These are phyloP conservation scores for Proliferodiscus dingleyae DNA, from an alignment of 2,329 filamentous ascomycete species.

Conservation along the genomic window DNA sequence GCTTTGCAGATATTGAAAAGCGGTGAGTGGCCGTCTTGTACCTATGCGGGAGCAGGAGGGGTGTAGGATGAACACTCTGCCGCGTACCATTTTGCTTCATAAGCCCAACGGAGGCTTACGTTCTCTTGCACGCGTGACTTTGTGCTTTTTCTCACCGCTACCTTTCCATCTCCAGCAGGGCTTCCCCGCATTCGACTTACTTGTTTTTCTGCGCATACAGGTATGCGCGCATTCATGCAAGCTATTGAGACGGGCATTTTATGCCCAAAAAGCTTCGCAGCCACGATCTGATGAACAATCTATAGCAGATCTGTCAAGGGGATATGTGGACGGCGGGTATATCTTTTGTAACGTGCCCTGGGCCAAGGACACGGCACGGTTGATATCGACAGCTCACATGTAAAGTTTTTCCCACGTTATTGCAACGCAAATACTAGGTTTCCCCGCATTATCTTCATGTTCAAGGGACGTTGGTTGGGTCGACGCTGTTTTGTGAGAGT, in stretches of 20 bases:
- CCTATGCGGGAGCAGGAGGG: background rate
- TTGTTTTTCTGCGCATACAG: background rate
- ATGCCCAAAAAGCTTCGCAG: background rate
- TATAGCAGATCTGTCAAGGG: background rate
- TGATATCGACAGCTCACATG: background rate
- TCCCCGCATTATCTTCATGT: background rate
- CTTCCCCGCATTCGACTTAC: background rate
- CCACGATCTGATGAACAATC: background rate
- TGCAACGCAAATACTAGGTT: background rate
- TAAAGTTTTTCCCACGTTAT: background rate
- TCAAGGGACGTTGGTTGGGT: background rate
- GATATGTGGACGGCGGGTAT: background rate
- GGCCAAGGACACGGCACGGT: background rate
- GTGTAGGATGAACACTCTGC: too few species aligned
- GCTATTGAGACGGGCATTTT: background rate
- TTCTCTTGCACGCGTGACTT: background rate
- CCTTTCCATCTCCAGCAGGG: too few species aligned
- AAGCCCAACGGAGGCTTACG: background rate
- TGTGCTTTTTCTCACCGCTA: background rate
- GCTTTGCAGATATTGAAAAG: background rate
- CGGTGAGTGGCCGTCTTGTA: background rate
- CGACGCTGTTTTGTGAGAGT: background rate
- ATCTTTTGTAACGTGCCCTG: background rate
- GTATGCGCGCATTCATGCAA: background rate
- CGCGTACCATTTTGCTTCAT: background rate